These are phyloP conservation scores for Lecanicillium sp. DNA, from an alignment of 2,329 filamentous ascomycete genomes.

Conservation along the genomic window DNA sequence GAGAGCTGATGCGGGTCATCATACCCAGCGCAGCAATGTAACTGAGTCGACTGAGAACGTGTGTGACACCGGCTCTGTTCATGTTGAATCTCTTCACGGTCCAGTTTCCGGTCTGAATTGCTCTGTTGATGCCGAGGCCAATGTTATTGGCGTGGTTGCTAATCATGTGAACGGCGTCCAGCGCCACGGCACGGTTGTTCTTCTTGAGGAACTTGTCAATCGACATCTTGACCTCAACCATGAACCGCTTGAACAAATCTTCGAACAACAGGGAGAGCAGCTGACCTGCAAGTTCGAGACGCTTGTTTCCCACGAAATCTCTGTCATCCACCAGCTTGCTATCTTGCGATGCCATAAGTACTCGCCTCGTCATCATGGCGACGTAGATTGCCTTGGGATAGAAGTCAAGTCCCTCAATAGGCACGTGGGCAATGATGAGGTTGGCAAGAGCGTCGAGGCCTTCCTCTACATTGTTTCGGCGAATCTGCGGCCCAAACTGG, in stretches of 20 bases:
- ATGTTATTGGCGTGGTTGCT: constrained; percentile 80
- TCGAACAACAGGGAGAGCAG: constrained; percentile 91
- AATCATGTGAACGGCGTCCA: constrained; percentile 81
- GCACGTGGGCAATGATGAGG: constrained; percentile 90
- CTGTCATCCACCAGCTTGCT: constrained; percentile 86
- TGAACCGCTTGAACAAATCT: constrained; percentile 95
- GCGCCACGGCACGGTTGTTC: constrained; percentile 77
- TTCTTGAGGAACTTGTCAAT: constrained; percentile 96
- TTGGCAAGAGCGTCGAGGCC: constrained; percentile 88
- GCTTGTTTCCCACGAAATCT: constrained; percentile 97
- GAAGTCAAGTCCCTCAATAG: constrained; percentile 86
- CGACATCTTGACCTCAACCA: constrained; percentile 78
- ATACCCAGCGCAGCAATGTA: constrained; percentile 96
- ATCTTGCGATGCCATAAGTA: constrained; percentile 89
- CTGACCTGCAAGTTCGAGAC: constrained; percentile 89
- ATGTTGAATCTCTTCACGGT: constrained; percentile 97
- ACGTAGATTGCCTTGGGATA: constrained; percentile 95
- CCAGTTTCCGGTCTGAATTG: constrained; percentile 97
- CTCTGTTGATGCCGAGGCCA: constrained; percentile 86
- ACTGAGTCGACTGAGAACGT: constrained; percentile 88
- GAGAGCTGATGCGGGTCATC: constrained; percentile 98
- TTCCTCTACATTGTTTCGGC: constrained; percentile 80
- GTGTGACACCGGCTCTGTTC: constrained; percentile 94
- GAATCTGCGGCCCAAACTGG: constrained; percentile 44
- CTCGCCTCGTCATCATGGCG: constrained; percentile 93